These are phyloP conservation scores for Pseudogymnoascus sp. DNA, from an alignment of 2,329 filamentous ascomycete species.

Conservation along the genomic window DNA sequence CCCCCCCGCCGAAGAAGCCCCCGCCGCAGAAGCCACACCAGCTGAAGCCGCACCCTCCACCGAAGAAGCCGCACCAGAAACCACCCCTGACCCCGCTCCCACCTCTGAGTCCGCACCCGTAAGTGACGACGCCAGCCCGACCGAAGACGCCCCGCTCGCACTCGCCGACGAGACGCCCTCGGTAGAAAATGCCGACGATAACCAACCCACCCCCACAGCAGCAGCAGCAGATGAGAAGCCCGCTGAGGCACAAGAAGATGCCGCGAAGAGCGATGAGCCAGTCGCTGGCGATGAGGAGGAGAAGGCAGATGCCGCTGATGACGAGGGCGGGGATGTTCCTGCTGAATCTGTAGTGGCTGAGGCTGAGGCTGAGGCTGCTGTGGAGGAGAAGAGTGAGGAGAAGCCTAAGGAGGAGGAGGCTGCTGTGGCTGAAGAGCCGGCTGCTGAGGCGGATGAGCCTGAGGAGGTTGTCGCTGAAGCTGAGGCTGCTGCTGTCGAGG, in stretches of 20 bases:
- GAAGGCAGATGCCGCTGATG: constrained; percentile 9
- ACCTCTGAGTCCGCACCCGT: background rate
- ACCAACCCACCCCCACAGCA: background rate
- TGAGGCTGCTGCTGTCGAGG: no score
- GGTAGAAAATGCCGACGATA: background rate
- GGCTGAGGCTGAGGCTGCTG: constrained; percentile 9
- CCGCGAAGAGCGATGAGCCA: background rate
- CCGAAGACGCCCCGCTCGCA: constrained; percentile 7
- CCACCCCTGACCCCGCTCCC: constrained; percentile 10
- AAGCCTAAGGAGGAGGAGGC: constrained; percentile 14
- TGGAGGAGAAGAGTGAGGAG: constrained; percentile 13
- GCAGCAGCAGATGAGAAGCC: constrained; percentile 2
- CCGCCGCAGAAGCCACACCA: constrained; percentile 3
- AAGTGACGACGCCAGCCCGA: constrained; percentile 8
- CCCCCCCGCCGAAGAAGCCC: background rate
- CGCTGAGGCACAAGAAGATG: constrained; percentile 3
- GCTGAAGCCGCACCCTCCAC: no score
- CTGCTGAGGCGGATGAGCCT: constrained; percentile 13
- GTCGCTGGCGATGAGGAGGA: constrained; percentile 9
- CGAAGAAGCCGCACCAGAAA: no score
- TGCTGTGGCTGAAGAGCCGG: constrained; percentile 16
- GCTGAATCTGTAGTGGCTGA: constrained; percentile 10
- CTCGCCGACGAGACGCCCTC: constrained; percentile 6
- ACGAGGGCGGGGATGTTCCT: background rate
- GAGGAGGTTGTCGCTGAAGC: constrained; percentile 11